Conservation (phyloP, 345 rosid species). For the Trapa incisa region DNA sequence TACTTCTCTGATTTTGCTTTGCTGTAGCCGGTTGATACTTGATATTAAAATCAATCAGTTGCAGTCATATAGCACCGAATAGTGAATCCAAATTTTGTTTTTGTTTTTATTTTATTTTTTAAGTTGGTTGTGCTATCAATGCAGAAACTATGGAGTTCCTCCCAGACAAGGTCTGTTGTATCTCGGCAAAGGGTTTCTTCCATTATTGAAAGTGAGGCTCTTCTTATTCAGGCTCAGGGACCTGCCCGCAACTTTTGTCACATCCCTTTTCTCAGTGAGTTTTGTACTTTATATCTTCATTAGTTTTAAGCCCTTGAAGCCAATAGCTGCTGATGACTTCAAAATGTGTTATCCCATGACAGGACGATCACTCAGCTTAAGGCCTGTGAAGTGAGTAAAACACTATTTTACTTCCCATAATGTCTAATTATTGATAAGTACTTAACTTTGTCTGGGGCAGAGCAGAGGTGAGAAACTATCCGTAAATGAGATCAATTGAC, state of each 20-base stretch:
- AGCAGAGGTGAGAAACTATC: neutral
- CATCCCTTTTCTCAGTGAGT: neutral
- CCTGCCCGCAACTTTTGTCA: constrained; percentile 7
- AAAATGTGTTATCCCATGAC: neutral
- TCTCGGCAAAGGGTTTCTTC: constrained; percentile 5
- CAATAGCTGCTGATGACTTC: neutral
- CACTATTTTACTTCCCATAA: too few relatives aligned
- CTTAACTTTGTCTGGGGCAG: neutral
- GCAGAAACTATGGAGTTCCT: constrained; percentile 8
- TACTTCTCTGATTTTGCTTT: neutral
- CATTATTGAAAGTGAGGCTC: neutral
- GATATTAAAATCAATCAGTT: neutral
- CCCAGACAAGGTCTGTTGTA: neutral
- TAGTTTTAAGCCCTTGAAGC: neutral
- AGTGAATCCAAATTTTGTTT: too few relatives aligned
- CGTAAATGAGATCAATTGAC: neutral
- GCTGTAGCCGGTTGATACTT: neutral
- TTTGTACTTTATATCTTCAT: neutral
- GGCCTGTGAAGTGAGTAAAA: constrained; percentile 9
- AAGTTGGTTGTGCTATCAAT: neutral
- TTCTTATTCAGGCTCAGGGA: neutral
- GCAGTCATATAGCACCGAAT: neutral
- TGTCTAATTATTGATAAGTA: neutral
- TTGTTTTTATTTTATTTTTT: neutral
- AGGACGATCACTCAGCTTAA: constrained; percentile 6